These are phyloP conservation scores for Citrus medica DNA, from an alignment of 345 rosid species.

Conservation along the genomic window DNA sequence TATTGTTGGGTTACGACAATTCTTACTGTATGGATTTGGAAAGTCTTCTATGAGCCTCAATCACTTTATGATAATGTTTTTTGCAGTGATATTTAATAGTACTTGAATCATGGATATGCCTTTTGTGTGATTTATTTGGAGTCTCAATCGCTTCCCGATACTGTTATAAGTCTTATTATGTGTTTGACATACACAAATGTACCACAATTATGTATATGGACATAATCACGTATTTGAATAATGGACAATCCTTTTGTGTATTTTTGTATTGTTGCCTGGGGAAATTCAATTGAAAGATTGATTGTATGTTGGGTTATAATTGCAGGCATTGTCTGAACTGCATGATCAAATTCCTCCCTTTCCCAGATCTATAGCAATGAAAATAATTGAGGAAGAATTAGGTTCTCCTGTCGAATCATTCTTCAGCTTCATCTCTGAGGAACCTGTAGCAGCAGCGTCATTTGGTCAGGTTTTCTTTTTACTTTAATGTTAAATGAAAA, in stretches of 20 bases:
- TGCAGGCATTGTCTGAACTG: constrained; percentile 89
- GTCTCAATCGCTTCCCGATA: background rate
- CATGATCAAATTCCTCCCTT: constrained; percentile 93
- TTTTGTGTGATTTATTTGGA: background rate
- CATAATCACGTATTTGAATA: background rate
- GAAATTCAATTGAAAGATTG: background rate
- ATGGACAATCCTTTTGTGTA: background rate
- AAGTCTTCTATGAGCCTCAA: background rate
- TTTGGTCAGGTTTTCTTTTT: constrained; percentile 79
- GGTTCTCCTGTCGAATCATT: constrained; percentile 69
- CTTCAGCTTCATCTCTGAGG: constrained; percentile 72
- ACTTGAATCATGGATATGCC: background rate
- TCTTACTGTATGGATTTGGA: background rate
- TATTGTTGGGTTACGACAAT: background rate
- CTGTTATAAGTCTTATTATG: background rate
- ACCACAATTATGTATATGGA: background rate
- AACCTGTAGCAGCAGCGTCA: constrained; percentile 93
- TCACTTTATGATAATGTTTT: background rate
- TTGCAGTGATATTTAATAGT: background rate
- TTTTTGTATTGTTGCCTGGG: background rate
- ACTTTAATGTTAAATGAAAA: background rate
- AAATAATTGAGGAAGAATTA: constrained; percentile 83
- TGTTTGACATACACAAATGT: background rate
- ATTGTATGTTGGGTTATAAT: constrained; percentile 15
- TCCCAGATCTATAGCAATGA: constrained; percentile 63